Conservation (phyloP, 2,329 filamentous ascomycete genomes). For the Diaporthe ampelina region DNA sequence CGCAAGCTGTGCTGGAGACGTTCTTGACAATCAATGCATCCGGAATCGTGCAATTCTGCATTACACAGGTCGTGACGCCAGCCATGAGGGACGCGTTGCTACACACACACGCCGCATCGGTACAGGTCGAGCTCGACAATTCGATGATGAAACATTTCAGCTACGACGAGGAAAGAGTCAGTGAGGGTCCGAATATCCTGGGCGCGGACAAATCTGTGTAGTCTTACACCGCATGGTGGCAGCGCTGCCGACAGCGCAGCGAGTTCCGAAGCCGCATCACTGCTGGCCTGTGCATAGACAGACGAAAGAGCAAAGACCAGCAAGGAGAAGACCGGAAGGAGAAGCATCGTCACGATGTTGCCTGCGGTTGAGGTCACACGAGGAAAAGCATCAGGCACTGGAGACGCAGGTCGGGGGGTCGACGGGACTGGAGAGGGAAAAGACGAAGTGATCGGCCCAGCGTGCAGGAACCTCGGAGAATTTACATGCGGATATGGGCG, state of each 20-base stretch:
- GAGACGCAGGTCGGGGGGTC: slow-evolving; percentile 8
- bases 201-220: neutral
- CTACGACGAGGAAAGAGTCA: slow-evolving; percentile 17
- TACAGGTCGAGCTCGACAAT: slow-evolving; percentile 28
- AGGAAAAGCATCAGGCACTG: slow-evolving; percentile 1
- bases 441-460: slow-evolving; percentile 8
- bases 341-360: slow-evolving; percentile 27
- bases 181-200: neutral
- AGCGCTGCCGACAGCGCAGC: slow-evolving; percentile 34
- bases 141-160: slow-evolving; percentile 33
- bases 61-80: slow-evolving; percentile 34
- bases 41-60: slow-evolving; percentile 28
- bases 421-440: slow-evolving; percentile 4
- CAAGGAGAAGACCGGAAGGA: slow-evolving; percentile 22
- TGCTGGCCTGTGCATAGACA: slow-evolving; percentile 14
- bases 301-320: slow-evolving; percentile 17
- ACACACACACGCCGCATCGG: slow-evolving; percentile 34
- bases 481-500: slow-evolving; percentile 31
- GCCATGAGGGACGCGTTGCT: slow-evolving; percentile 22
- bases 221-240: slow-evolving; percentile 38
- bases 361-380: slow-evolving; percentile 16
- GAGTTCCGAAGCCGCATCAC: slow-evolving; percentile 31
- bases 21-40: slow-evolving; percentile 36
- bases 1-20: slow-evolving; percentile 39
- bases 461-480: slow-evolving; percentile 30